Percentiles rank a stretch among this genome's conserved stretches.
Evolutionary conservation across 441 rosid genomes (phyloP).

Genomic region (Gossypium schwendimanii): DNA sequence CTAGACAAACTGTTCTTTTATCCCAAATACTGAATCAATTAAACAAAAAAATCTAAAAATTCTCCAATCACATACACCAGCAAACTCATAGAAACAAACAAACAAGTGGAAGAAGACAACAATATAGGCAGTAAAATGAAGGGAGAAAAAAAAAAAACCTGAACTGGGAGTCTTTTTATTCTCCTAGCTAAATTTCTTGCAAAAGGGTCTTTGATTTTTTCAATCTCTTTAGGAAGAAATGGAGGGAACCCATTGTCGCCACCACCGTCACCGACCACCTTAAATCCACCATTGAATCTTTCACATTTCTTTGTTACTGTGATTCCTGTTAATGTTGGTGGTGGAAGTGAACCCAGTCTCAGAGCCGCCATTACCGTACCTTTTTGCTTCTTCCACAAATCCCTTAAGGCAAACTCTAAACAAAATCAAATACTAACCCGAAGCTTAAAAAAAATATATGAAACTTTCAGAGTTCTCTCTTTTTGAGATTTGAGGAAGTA

Average conservation of each 20-base stretch:
- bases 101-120: neutral
- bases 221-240: constrained; percentile 65
- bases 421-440: neutral
- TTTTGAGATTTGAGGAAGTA: too few relatives aligned
- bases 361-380: constrained; percentile 13
- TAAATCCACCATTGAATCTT: neutral
- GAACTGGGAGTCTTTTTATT: constrained; percentile 62
- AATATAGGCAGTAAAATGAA: neutral
- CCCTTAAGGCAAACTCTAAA: neutral
- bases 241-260: constrained; percentile 49
- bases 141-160: constrained; percentile 30
- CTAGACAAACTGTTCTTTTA: too few relatives aligned
- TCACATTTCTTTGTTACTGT: neutral
- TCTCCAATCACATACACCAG: neutral
- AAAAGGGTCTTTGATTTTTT: constrained; percentile 67
- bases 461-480: too few relatives aligned
- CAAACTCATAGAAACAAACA: neutral
- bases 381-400: neutral
- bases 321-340: neutral
- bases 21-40: too few relatives aligned
- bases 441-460: neutral
- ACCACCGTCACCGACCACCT: constrained; percentile 12
- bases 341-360: constrained; percentile 6
- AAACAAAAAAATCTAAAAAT: neutral
- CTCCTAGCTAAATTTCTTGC: constrained; percentile 64